Conservation (phyloP, 305 asterid genomes). For the Rubia peregrina region DNA sequence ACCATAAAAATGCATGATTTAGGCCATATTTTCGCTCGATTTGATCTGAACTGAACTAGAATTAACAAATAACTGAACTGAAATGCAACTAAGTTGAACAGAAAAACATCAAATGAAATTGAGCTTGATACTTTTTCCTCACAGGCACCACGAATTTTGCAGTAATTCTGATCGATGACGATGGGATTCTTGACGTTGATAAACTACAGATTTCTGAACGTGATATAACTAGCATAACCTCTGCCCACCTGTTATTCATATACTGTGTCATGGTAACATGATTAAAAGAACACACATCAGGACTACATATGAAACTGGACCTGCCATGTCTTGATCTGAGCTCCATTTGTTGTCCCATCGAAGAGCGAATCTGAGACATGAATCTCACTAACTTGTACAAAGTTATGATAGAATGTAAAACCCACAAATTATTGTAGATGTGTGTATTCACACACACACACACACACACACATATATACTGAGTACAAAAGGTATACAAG, state of each 20-base stretch:
- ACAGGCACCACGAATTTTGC: constrained; percentile 33
- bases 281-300: background rate
- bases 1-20: background rate
- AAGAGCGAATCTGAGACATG: constrained; percentile 29
- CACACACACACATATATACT: no score
- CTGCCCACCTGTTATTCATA: constrained; percentile 33
- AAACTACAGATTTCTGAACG: constrained; percentile 37
- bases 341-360: constrained; percentile 54
- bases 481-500: no score
- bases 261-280: background rate
- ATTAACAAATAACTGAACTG: no score
- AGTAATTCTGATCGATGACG: constrained; percentile 62
- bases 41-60: background rate
- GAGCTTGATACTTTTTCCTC: constrained; percentile 27
- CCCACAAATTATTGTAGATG: no score
- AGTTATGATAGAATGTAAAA: no score
- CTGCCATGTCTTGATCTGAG: constrained; percentile 68
- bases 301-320: constrained; percentile 16
- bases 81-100: background rate
- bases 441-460: no score
- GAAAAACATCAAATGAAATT: background rate
- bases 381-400: constrained; percentile 40
- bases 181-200: constrained; percentile 43
- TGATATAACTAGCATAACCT: constrained; percentile 43
- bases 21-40: background rate